These are phyloP conservation scores for barley (Hordeum vulgare) DNA, from an alignment of 176 grass and related monocot genomes.

Conservation along the genomic window MorexV3_pseudomolecules_assembly NC_058520.1:452123918-452124417, in stretches of 20 bases:
- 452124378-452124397: slow-evolving; percentile 84
- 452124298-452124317: slow-evolving; percentile 2
- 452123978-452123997: slow-evolving; percentile 39
- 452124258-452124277: slow-evolving; percentile 50
- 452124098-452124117: slow-evolving; percentile 15
- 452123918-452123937: slow-evolving; percentile 1
- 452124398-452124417: slow-evolving; percentile 3
- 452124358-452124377: slow-evolving; percentile 86
- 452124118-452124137: not conserved
- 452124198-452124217: slow-evolving; percentile 85
- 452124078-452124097: slow-evolving; percentile 56
- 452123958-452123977: not conserved
- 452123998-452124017: slow-evolving; percentile 41
- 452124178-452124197: slow-evolving; percentile 91
- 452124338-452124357: slow-evolving; percentile 73
- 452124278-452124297: slow-evolving; percentile 27
- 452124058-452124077: slow-evolving; percentile 78
- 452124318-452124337: not conserved
- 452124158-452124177: slow-evolving; percentile 73
- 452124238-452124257: slow-evolving; percentile 92
- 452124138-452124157: not conserved
- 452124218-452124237: slow-evolving; percentile 70
- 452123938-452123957: slow-evolving; percentile 2
- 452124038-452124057: slow-evolving; percentile 58
- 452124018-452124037: slow-evolving; percentile 46